Evolutionary conservation across 2,329 filamentous ascomycete species (phyloP).

Genomic region (Neoscytalidium dimidiatum): DNA sequence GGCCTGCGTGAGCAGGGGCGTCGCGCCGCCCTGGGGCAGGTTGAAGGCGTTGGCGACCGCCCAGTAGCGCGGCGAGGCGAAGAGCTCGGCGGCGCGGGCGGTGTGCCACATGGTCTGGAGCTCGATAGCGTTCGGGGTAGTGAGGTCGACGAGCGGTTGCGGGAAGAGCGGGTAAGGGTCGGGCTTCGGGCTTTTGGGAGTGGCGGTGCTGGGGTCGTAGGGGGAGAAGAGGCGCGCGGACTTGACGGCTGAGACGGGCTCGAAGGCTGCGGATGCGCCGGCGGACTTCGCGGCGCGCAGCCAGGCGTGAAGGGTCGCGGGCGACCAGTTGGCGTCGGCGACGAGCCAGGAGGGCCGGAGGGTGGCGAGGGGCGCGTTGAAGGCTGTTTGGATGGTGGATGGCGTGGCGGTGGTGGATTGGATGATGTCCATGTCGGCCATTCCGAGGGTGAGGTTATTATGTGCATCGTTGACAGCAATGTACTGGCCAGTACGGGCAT

Average conservation of each 20-base stretch:
- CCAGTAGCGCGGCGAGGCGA: conserved; percentile 78
- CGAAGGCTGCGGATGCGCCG: conserved; percentile 69
- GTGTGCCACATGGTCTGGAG: conserved; percentile 74
- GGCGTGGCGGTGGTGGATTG: conserved; percentile 41
- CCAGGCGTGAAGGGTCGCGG: conserved; percentile 67
- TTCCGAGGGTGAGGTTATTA: conserved; percentile 84
- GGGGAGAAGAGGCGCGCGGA: conserved; percentile 65
- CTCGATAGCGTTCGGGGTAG: conserved; percentile 83
- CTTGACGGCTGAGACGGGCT: conserved; percentile 86
- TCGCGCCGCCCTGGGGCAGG: conserved; percentile 67
- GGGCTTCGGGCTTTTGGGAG: conserved; percentile 21
- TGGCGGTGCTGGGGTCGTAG: background rate
- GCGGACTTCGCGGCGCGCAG: conserved; percentile 60
- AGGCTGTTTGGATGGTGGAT: conserved; percentile 32
- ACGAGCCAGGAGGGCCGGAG: conserved; percentile 67
- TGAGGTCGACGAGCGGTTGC: conserved; percentile 66
- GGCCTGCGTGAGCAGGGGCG: conserved; percentile 70
- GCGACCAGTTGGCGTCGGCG: conserved; percentile 84
- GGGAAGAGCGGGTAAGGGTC: conserved; percentile 54
- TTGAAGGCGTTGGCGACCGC: conserved; percentile 75
- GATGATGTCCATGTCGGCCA: conserved; percentile 94
- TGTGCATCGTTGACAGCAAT: conserved; percentile 82
- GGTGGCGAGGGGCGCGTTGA: conserved; percentile 55
- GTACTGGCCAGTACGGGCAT: conserved; percentile 79
- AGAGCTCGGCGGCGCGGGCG: conserved; percentile 66